Evolutionary conservation across 805 yeast species (phyloP), one percentile per base, ranked within the genome.

Genomic region (Helenozyma baotianmanensis): DNA sequence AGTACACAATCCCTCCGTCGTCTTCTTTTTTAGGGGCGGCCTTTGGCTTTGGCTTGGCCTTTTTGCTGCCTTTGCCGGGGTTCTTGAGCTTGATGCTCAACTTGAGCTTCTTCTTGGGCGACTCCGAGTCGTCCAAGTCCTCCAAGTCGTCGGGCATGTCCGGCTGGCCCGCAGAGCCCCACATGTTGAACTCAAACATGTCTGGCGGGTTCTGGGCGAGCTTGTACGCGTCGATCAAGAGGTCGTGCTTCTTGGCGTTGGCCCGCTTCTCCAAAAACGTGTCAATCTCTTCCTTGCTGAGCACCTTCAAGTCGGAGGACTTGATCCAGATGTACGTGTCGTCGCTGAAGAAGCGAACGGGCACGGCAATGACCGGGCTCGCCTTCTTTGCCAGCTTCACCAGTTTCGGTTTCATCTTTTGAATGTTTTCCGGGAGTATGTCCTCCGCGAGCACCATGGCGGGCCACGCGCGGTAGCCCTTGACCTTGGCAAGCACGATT

Each of bases 381-480:
- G 33, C 40, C 41, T 39, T 41, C 14, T 38, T 50, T 37, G 56
- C 43, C 17, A 47, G 48, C 25, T 56, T 50, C 21, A 58, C 45
- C 14, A 59, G 43, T 43, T 74, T 74, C 11, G 86, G 84, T 36
- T 67, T 72, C 39, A 66, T 70, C 12, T 58, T 54, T 16, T 59
- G 43, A 18, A 84, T 74, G 44, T 68, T 62, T 14, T 62, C 73
- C 1, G 95, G 92, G 5, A 85, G 64, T 6, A 74, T 56, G 12
- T 70, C 67, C 38, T 64, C 72, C 1, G 79, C 80, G 4, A 85
- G 70, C 4, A 84, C 78, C 77, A 85, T 79, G 2, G 89, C 88
- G 0, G 96, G 96, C 96, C 96, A 86, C 25, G 89, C 82, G 2
- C 95, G 84, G 52, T 78, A 86, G 7, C 95, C 94, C 50, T 84